Base-by-base conservation (phyloP, 2,329 filamentous ascomycete species). In the Aspergillus sp. region DNA sequence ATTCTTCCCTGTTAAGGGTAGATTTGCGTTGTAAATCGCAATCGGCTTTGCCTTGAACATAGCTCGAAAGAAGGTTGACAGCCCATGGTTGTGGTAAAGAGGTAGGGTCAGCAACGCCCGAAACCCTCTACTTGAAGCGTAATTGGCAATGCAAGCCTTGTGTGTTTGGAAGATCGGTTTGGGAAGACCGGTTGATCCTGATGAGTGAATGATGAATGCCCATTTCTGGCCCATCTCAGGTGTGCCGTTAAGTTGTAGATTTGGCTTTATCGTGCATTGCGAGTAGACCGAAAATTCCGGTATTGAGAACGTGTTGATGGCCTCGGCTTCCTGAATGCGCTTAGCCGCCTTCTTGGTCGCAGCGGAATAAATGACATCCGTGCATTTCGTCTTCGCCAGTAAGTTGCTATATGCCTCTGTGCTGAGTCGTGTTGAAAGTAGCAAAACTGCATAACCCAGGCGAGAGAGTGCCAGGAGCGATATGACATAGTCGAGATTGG, bases 121-220 rank as follows among this genome's bases (percentile, higher is more conserved):
- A 75, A 74, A 84, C 71, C 3, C 74, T 76, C 64, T 78, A 24
- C 77, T 78, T 12, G 74, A 76, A 0, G 69, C 66, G 11, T 80
- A 83, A 55, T 83, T 84, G 10, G 75, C 75, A 7, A 87, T 71
- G 7, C 78, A 80, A 14, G 80, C 77, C 10, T 71, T 69, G 56
- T 89, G 84, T 0, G 81, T 84, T 53, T 85, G 81, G 59, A 80
- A 85, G 50, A 89, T 87, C 0, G 86, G 85, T 62, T 88, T 88
- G 0, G 86, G 86, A 0, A 88, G 75, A 0, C 86, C 85, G 0
- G 87, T 87, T 0, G 82, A 85, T 7, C 86, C 85, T 16, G 76
- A 79, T 2, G 79, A 81, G 63, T 83, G 80, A n/a, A 84, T 75
- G 52, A 80, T 81, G 75, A 72, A 77, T 2, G 69, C 71, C 71